Base-by-base conservation (phyloP, 768 basidiomycete species). In the Boletus vermiculosoides region DNA sequence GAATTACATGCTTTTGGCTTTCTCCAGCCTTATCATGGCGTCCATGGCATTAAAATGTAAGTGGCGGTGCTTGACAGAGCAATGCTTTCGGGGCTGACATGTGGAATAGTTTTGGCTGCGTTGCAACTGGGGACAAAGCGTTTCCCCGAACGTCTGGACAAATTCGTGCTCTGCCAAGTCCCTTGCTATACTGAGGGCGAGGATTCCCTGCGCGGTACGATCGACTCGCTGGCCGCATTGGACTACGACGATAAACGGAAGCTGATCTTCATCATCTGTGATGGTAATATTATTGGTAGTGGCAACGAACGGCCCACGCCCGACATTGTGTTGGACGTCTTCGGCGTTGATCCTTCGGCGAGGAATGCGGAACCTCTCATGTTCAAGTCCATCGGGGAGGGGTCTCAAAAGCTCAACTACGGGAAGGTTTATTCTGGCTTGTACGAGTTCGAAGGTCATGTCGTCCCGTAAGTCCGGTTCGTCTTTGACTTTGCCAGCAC, bases 121-220 rank as follows among this genome's bases (percentile, higher is more conserved):
- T 71, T 87, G 40, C 85, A 87, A 64, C 76, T 87, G 20, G 71
- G 78, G 5, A 76, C 77, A 6, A 86, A 86, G 68, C 78, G 85
- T 31, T 78, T 74, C 62, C 85, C 85, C 4, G 86, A 87, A 68
- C 77, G 84, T 69, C 70, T 84, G 61, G 85, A 87, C 69, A 87
- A 87, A 68, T 87, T 87, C 59, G 78, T 87, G 55, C 73, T 86
- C 52, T 86, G 84, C 62, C 83, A 86, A 66, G 81, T 85, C 7
- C 85, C 85, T 34, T 87, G 85, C 69, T 87, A 87, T 61, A 87
- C 85, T 1, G 85, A 87, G 68, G 84, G 86, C 58, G 85, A 87
- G 63, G 85, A 87, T 46, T 85, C 84, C 0, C 73, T 87, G 28
- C 83, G 86, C 36, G 75, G 77, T 34, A 87, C 85, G n/a, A 82